Base-by-base conservation (phyloP, 257 asterid species). In the Primulina eburnea region DNA sequence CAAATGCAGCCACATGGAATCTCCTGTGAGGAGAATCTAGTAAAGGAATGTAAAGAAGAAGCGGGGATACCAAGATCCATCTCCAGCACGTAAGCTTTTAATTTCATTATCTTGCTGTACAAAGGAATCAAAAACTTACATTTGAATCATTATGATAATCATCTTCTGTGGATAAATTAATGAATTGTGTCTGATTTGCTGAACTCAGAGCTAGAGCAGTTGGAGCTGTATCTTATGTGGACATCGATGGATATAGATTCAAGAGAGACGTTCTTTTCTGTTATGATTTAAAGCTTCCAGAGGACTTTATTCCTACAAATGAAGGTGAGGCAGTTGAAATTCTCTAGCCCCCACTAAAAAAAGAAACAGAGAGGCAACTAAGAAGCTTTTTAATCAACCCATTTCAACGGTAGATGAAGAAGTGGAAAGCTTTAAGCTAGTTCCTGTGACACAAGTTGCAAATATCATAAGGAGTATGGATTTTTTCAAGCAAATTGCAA, bases 231-330 rank as follows among this genome's bases (percentile, higher is more conserved):
- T 85, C 96, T 8, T 92, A 90, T 84, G 47, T 78, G 83, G 97
- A 90, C 76, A 90, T 92, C 33, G 83, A 88, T 18, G 92, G 92
- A 59, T 73, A 85, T 63, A 80, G 93, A 84, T 80, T 88, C 78
- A 88, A 90, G 83, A 90, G 98, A 75, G 98, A 90, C 64, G 95
- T 92, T 81, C 91, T 88, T 69, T 92, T 90, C 81, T 92, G 98
- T 81, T 92, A 92, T 73, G 97, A 90, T 81, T 85, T 90, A 63
- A 83, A 92, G 79, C 92, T 92, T 82, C 96, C 98, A 0, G 93
- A 78, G 64, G 82, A 66, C 68, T 92, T 92, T 76, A 59, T 81
- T 69, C 98, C 98, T 66, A 56, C 11, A 47, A 92, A 92, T 63
- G 87, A 87, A 78, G 98, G 98, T 92, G 71, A 69, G 79, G 68